Percentiles rank a stretch among this genome's conserved stretches.
Conservation (phyloP, 2,329 filamentous ascomycete genomes). For the Tolypocladium endophyticum region DNA sequence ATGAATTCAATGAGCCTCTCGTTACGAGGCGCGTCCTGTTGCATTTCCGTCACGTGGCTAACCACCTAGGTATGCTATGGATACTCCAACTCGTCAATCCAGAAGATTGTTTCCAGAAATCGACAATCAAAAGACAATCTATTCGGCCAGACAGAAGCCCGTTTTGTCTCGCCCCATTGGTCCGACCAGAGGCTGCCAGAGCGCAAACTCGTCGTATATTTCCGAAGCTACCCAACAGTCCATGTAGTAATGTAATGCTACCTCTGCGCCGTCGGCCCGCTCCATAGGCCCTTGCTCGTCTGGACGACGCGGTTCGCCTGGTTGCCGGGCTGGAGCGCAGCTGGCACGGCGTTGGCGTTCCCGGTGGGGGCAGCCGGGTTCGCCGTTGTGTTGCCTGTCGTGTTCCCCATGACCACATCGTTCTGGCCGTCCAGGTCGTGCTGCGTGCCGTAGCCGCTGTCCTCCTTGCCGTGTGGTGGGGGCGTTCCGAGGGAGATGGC, state of each 20-base stretch:
- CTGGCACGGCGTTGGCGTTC: conserved; percentile 26
- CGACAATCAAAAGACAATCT: background rate
- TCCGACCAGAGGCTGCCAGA: background rate
- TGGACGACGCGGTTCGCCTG: conserved; percentile 48
- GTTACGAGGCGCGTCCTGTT: background rate
- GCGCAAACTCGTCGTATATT: background rate
- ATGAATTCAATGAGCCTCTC: background rate
- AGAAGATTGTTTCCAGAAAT: background rate
- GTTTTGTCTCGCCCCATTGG: background rate
- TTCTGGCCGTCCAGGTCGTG: conserved; percentile 26
- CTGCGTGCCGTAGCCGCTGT: conserved; percentile 40
- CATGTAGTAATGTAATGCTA: conserved; percentile 4
- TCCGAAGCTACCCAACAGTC: background rate
- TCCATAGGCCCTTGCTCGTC: conserved; percentile 55
- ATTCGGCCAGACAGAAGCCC: background rate
- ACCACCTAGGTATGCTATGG: background rate
- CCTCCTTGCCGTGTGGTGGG: conserved; percentile 23
- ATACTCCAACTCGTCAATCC: background rate
- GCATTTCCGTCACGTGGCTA: background rate
- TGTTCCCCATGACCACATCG: conserved; percentile 40
- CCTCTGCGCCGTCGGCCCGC: conserved; percentile 17
- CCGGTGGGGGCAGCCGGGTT: background rate
- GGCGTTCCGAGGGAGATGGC: conserved; percentile 22
- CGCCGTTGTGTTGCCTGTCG: conserved; percentile 9
- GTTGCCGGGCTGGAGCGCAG: conserved; percentile 43